Conservation (phyloP, 441 rosid genomes). For the Croton laevigatus region DNA sequence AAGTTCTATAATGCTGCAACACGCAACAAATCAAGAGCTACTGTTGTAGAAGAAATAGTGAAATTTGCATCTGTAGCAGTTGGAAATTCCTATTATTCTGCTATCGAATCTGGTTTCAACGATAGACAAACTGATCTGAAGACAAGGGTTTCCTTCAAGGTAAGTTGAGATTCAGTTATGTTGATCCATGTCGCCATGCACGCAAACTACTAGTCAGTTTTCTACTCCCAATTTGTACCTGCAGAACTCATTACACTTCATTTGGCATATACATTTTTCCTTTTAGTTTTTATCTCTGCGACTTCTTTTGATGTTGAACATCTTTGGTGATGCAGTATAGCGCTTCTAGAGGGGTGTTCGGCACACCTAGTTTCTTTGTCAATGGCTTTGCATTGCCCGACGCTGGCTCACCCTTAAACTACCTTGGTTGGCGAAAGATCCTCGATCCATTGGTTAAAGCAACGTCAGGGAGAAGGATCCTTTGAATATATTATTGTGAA, state of each 20-base stretch:
- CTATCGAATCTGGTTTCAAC: conserved; percentile 53
- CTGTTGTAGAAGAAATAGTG: conserved; percentile 48
- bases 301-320: not conserved
- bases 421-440: conserved; percentile 52
- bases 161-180: conserved; percentile 17
- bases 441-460: conserved; percentile 55
- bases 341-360: conserved; percentile 63
- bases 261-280: not conserved
- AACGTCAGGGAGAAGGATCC: conserved; percentile 22
- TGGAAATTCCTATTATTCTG: conserved; percentile 44
- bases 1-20: conserved; percentile 59
- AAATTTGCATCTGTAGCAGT: conserved; percentile 43
- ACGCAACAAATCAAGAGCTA: conserved; percentile 43
- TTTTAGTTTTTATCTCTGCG: not conserved
- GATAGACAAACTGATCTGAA: conserved; percentile 51
- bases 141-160: conserved; percentile 83
- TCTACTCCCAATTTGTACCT: too few species aligned
- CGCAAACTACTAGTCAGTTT: not conserved
- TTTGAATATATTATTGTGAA: conserved; percentile 30
- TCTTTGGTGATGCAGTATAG: conserved; percentile 54
- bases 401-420: conserved; percentile 53
- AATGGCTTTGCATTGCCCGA: conserved; percentile 73
- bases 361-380: conserved; percentile 64
- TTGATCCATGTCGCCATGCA: not conserved
- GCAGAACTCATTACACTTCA: not conserved